Conservation (phyloP, 2,329 filamentous ascomycete genomes). For the Fusarium sp. region DNA sequence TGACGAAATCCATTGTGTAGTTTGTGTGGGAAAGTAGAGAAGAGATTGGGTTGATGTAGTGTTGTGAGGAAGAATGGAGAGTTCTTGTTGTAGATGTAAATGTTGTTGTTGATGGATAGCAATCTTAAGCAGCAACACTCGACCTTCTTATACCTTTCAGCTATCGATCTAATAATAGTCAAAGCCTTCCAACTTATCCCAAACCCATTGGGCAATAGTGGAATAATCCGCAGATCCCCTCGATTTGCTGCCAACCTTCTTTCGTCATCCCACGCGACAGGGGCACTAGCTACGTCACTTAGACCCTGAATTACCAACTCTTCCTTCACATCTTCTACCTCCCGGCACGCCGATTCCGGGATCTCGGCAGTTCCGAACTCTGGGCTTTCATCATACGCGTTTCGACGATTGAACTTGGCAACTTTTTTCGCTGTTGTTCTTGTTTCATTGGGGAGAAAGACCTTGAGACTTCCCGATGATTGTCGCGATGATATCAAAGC, state of each 20-base stretch:
- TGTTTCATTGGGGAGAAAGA: background rate
- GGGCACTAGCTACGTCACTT: constrained; percentile 41
- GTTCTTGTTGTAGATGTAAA: background rate
- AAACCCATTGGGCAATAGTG: constrained; percentile 9
- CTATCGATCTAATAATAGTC: constrained; percentile 5
- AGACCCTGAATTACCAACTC: constrained; percentile 31
- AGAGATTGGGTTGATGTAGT: background rate
- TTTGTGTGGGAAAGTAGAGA: background rate
- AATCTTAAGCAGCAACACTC: background rate
- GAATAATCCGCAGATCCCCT: constrained; percentile 34
- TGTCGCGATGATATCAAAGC: constrained; percentile 2
- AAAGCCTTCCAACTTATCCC: constrained; percentile 8
- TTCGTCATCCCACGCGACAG: constrained; percentile 28
- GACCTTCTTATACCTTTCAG: constrained; percentile 34
- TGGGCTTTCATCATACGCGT: constrained; percentile 23
- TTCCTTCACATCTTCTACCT: background rate
- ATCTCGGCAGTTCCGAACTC: constrained; percentile 4
- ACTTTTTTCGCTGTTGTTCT: background rate
- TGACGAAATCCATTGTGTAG: constrained; percentile 54
- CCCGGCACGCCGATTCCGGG: background rate
- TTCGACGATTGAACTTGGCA: background rate
- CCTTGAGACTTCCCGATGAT: background rate
- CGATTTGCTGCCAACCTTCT: constrained; percentile 23
- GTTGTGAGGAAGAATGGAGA: background rate
- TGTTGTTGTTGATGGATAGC: background rate